Conservation (phyloP, 78 protist species). For the Polysphondylium violaceum region DNA sequence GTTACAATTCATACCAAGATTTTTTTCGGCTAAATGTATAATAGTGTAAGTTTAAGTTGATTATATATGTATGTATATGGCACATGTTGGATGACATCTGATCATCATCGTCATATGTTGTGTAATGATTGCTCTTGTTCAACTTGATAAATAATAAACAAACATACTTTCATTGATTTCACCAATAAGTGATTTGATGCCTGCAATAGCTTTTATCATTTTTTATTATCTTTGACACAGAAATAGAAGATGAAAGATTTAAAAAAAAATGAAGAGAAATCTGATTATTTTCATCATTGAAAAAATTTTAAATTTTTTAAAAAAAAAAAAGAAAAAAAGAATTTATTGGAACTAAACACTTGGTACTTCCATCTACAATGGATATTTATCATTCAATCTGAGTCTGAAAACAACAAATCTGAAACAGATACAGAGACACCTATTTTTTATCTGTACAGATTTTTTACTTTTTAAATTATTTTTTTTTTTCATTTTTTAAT, state of each 20-base stretch:
- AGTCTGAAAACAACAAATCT: too few species aligned
- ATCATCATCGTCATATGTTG: too few species aligned
- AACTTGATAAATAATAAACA: neutral
- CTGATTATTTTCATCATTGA: neutral
- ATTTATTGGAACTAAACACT: too few species aligned
- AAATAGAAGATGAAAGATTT: neutral
- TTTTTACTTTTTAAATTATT: neutral
- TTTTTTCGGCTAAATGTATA: conserved; percentile 9
- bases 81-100: too few species aligned
- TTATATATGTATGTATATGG: neutral
- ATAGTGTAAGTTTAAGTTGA: neutral
- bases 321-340: neutral
- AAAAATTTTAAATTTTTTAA: neutral
- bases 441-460: neutral
- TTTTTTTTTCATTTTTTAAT: neutral
- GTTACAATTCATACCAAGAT: neutral
- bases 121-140: neutral
- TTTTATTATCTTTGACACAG: neutral
- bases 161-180: conserved; percentile 45
- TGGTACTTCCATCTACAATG: too few species aligned
- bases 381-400: too few species aligned
- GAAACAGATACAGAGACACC: neutral
- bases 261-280: conserved; percentile 11
- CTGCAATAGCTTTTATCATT: conserved; percentile 43
- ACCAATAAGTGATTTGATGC: conserved; percentile 22